Evolutionary conservation across 805 yeast genomes (phyloP).

Genomic region (Teunomyces gatunensis): DNA sequence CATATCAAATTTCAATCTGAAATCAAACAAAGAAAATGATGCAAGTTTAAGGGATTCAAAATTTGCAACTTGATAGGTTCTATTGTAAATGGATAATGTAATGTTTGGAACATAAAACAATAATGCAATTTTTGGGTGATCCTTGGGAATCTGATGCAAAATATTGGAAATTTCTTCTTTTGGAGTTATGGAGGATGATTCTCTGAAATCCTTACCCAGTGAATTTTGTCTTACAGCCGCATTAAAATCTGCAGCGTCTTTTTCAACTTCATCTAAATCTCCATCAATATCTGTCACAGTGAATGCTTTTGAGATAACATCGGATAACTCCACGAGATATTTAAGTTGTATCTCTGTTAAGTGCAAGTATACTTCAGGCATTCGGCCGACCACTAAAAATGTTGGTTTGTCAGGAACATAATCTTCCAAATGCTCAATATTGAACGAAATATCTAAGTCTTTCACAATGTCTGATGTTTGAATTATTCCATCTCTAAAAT

Average conservation of each 20-base stretch:
- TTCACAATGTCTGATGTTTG: constrained; percentile 67
- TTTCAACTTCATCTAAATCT: constrained; percentile 50
- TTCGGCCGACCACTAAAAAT: constrained; percentile 50
- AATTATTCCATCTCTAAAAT: constrained; percentile 35
- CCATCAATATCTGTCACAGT: constrained; percentile 37
- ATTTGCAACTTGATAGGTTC: constrained; percentile 37
- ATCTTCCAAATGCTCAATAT: constrained; percentile 53
- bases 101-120: constrained; percentile 60
- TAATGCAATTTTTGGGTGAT: constrained; percentile 42
- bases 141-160: constrained; percentile 8
- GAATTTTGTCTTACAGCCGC: constrained; percentile 33
- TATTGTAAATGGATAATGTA: constrained; percentile 58
- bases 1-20: constrained; percentile 51
- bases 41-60: constrained; percentile 36
- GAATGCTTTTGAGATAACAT: constrained; percentile 56
- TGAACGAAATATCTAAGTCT: constrained; percentile 58
- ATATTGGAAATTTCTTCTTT: background rate
- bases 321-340: constrained; percentile 53
- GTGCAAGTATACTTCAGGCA: constrained; percentile 61
- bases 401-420: constrained; percentile 42
- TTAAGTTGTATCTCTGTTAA: constrained; percentile 72
- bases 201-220: background rate
- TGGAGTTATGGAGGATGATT: background rate
- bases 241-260: constrained; percentile 67
- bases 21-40: constrained; percentile 51